phyloP scores from a whole-genome alignment of 331 rosid species.

The Rhamnella rubrinervis region DNA sequence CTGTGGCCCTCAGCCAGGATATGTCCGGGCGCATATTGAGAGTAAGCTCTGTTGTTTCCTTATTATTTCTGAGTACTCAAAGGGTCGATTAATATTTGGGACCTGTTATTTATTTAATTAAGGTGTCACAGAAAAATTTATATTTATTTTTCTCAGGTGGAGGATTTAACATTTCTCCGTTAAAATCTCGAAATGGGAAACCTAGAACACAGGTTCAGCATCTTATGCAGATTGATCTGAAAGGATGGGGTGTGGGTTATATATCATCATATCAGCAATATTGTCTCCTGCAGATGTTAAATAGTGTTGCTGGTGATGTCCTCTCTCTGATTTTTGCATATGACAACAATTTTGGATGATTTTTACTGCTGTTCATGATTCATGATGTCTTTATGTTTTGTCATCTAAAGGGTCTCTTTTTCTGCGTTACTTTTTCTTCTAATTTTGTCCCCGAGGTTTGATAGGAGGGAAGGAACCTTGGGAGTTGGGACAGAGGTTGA shows the following conservation, averaged over 20 bases:
- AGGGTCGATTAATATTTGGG: constrained; percentile 25
- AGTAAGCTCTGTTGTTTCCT: constrained; percentile 53
- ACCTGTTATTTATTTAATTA: constrained; percentile 4
- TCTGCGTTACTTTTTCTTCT: no score
- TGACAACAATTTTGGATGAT: not conserved
- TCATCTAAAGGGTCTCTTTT: not conserved
- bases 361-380: not conserved
- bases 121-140: constrained; percentile 7
- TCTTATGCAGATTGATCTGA: constrained; percentile 96
- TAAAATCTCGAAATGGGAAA: constrained; percentile 89
- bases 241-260: constrained; percentile 99
- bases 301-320: constrained; percentile 93
- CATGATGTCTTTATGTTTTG: not conserved
- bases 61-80: constrained; percentile 1
- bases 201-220: constrained; percentile 99
- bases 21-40: constrained; percentile 96
- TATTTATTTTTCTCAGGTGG: constrained; percentile 65
- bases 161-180: constrained; percentile 87
- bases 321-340: constrained; percentile 10
- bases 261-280: constrained; percentile 93
- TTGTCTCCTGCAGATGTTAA: constrained; percentile 94
- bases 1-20: constrained; percentile 95
- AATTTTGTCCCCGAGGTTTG: no score
- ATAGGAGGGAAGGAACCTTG: no score
- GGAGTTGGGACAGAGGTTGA: no score